Base-by-base conservation (phyloP, 306 rosid species). In the Urtica urens region DNA sequence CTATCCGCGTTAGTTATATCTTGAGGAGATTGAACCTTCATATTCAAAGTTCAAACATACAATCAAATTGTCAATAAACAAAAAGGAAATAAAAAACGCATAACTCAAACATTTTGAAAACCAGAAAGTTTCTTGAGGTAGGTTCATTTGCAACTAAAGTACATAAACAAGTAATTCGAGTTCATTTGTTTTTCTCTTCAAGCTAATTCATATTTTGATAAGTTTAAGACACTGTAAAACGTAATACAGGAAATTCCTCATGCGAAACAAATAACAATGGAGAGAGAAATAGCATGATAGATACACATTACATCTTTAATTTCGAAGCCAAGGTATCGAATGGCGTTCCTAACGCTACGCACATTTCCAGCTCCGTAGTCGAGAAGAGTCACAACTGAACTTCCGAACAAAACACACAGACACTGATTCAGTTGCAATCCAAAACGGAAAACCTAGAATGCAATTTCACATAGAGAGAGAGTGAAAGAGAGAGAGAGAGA, bases 361-460 rank as follows among this genome's bases (percentile, higher is more conserved):
- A 90, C 95, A 57, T 85, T 90, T 40, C 95, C 99, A 65, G 95
- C 95, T 39, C 95, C 95, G 49, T 85, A 85, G 49, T 90, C 95
- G 45, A 90, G 94, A 50, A 90, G 54, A 58, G 99, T 90, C 54
- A 90, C 99, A 35, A 69, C 99, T 84, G 57, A 26, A 67, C 20
- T 18, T 34, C 25, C 22, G n/a, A 37, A 16, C 8, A 39, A 43
- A 57, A 46, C 11, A 28, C 14, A 59, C 40, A 39, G 2, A 24
- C 14, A 1, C 9, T 0, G n/a, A n/a, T n/a, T 35, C 40, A 35
- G 40, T 17, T 46, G 27, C 24, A 12, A 7, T 27, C 22, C 54
- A 1, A 48, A 13, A 35, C 43, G 23, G 38, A 9, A 15, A 15
- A 3, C 15, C 38, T 47, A 7, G 28, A 24, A n/a, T n/a, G n/a